Percentiles rank a stretch among this genome's conserved stretches.
These are phyloP conservation scores for Mycena chlorophos DNA, from an alignment of 768 basidiomycete genomes.

Conservation along the genomic window DNA sequence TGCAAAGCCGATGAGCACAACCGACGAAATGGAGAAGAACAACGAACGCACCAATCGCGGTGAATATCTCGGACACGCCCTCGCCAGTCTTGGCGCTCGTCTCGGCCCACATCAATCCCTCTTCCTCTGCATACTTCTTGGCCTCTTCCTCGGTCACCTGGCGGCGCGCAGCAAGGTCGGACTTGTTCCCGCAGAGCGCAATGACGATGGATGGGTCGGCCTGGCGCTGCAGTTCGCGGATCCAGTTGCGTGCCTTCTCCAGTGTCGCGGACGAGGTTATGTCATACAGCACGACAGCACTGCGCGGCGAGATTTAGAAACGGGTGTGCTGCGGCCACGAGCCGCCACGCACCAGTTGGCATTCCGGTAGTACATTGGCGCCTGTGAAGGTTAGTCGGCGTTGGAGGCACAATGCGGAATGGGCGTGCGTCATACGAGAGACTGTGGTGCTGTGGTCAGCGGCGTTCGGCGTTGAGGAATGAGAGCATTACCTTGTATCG, in stretches of 20 bases:
- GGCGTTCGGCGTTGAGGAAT: constrained; percentile 14
- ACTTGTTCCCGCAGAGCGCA: constrained; percentile 94
- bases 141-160: constrained; percentile 88
- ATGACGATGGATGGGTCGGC: constrained; percentile 97
- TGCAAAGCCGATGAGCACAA: constrained; percentile 31
- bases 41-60: constrained; percentile 66
- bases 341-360: constrained; percentile 62
- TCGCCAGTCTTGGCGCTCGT: constrained; percentile 89
- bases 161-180: constrained; percentile 80
- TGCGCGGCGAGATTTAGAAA: neutral
- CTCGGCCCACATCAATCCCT: constrained; percentile 91
- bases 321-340: neutral
- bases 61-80: constrained; percentile 84
- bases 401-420: constrained; percentile 5
- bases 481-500: constrained; percentile 73
- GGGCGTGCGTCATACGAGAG: constrained; percentile 37
- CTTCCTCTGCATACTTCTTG: constrained; percentile 88
- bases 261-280: constrained; percentile 90
- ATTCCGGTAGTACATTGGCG: constrained; percentile 96
- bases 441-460: constrained; percentile 29
- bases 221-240: constrained; percentile 93
- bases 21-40: neutral
- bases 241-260: constrained; percentile 96
- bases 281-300: constrained; percentile 91
- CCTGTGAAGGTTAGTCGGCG: constrained; percentile 48